Evolutionary conservation across 2,329 filamentous ascomycete species (phyloP).

Genomic region (Dothistroma pini): DNA sequence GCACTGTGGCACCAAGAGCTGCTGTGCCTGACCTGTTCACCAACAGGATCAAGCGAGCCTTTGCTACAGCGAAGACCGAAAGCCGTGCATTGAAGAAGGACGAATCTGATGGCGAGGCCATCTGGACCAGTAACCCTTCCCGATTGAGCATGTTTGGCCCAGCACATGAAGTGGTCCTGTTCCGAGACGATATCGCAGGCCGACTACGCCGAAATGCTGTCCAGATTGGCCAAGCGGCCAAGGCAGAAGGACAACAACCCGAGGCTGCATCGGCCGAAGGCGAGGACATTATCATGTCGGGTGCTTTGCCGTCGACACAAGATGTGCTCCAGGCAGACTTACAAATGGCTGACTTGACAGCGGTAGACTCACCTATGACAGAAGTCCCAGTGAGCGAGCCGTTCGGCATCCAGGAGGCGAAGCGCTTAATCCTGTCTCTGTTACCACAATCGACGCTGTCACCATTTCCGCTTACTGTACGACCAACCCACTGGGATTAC

Average conservation of each 20-base stretch:
- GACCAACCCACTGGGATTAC: conserved; percentile 90
- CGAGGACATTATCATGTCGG: conserved; percentile 30
- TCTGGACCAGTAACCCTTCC: conserved; percentile 87
- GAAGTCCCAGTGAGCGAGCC: conserved; percentile 13
- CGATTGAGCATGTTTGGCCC: conserved; percentile 82
- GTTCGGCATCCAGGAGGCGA: conserved; percentile 28
- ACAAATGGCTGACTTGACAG: conserved; percentile 16
- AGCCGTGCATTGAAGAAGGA: conserved; percentile 45
- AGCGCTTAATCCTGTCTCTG: conserved; percentile 73
- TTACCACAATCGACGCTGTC: conserved; percentile 86
- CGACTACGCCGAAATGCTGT: conserved; percentile 75
- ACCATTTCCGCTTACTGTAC: conserved; percentile 74
- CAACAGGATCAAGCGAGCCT: conserved; percentile 74
- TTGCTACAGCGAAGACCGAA: conserved; percentile 73
- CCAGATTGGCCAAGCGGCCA: conserved; percentile 55
- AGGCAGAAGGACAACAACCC: conserved; percentile 26
- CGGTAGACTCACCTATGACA: conserved; percentile 7
- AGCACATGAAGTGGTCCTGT: conserved; percentile 78
- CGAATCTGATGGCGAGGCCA: conserved; percentile 62
- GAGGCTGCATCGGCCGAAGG: conserved; percentile 15
- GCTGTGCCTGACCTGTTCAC: conserved; percentile 86
- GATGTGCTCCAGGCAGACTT: conserved; percentile 16
- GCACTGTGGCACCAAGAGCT: conserved; percentile 65
- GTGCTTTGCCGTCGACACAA: conserved; percentile 27
- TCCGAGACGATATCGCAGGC: conserved; percentile 80